Evolutionary conservation across 768 basidiomycete species (phyloP).

Genomic region (Serendipita vermifera): DNA sequence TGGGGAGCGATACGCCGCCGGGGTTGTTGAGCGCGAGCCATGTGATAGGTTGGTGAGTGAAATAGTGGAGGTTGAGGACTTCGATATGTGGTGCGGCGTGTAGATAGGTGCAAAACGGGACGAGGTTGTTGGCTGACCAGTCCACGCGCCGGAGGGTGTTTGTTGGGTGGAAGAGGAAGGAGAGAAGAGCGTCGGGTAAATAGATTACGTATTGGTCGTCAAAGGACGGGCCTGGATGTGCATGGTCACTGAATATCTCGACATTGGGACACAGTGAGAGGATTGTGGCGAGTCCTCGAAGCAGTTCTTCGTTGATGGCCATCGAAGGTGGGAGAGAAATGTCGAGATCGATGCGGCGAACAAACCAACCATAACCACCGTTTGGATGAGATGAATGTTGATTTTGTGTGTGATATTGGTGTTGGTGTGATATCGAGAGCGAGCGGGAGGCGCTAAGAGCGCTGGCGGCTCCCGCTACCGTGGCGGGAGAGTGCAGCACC

Average conservation of each 20-base stretch:
- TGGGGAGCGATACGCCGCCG: neutral
- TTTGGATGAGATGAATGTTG: neutral
- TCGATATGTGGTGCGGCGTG: neutral
- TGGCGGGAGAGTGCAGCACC: neutral
- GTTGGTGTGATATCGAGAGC: too few relatives aligned
- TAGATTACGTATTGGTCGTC: conserved; percentile 3
- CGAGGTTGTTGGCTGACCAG: conserved; percentile 1
- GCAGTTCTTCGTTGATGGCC: neutral
- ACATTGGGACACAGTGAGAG: conserved; percentile 3
- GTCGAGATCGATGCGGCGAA: conserved; percentile 4
- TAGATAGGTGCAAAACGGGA: neutral
- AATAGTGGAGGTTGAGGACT: conserved; percentile 2
- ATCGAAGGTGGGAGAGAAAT: neutral
- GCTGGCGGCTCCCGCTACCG: neutral
- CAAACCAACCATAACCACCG: conserved; percentile 7
- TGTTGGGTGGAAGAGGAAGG: neutral
- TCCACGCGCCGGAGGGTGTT: neutral
- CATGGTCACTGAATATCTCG: neutral
- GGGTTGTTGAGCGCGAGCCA: neutral
- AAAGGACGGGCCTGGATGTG: conserved; percentile 4
- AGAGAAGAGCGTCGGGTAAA: neutral
- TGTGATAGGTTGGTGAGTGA: neutral
- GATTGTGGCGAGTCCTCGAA: neutral
- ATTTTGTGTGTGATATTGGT: too few relatives aligned
- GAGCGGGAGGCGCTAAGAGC: neutral